Evolutionary conservation across 306 rosid genomes (phyloP), one percentile per base, ranked within the genome.

Genomic region (Arachis hypogaea): DNA sequence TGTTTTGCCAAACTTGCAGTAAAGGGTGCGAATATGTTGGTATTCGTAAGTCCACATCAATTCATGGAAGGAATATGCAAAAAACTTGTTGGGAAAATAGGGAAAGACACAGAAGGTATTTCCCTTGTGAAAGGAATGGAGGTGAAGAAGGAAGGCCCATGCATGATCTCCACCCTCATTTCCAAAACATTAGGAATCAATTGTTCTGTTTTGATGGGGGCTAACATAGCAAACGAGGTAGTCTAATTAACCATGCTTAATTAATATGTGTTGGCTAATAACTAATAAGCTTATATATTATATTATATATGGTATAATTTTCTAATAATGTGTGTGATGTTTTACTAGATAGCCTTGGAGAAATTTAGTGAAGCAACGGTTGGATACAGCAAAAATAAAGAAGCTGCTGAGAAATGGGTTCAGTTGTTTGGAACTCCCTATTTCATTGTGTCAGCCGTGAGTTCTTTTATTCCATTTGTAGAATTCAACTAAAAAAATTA

Each of bases 121-220:
- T 93, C 98, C 11, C 96, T 93, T 11, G 83, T 93, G 30, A 93
- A 90, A 85, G 98, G 98, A 59, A 93, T 93, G 98, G 98, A 93
- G 79, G 93, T 90, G 49, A 93, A 93, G 85, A 89, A 78, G 88
- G 98, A 93, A 87, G 98, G 98, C 11, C 97, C 98, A 40, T 83
- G 86, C 87, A 83, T 93, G 98, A 93, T 93, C 76, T 93, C 98
- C 58, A 82, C 86, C 12, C 92, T 93, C 78, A 91, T 91, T 69
- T 80, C 96, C 10, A 76, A 83, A 7, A 83, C 79, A 54, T n/a
- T 93, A 65, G 90, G 87, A 43, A 83, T 89, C 70, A 93, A 86
- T 79, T 93, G 97, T 64, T 93, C 88, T 78, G 98, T 93, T 30
- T 81, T 93, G 38, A 93, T 93, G 97, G 98, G 97, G 9, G 98